These are phyloP conservation scores for Lodderomyces orthopsilosis DNA, from an alignment of 1,139 yeast species.

Conservation along the genomic window DNA sequence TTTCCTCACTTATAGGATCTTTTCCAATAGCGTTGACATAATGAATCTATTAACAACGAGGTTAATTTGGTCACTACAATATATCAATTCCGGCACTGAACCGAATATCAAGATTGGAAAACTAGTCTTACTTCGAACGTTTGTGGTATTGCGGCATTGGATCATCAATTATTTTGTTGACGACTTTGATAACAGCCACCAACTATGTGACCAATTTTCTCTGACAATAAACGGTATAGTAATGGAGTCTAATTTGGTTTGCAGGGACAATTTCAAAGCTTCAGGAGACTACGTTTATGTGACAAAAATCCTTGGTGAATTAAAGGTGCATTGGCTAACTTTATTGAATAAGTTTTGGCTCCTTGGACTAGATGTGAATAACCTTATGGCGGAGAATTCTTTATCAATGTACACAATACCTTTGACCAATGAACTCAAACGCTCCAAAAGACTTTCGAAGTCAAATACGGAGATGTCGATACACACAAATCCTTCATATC, in stretches of 20 bases:
- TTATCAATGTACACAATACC: constrained; percentile 30
- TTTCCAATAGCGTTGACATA: constrained; percentile 55
- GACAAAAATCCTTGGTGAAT: constrained; percentile 44
- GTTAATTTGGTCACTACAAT: constrained; percentile 69
- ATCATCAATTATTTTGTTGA: constrained; percentile 70
- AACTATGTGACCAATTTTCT: constrained; percentile 48
- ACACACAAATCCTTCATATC: constrained; percentile 48
- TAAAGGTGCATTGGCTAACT: constrained; percentile 42
- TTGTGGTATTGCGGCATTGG: constrained; percentile 90
- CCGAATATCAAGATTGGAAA: constrained; percentile 54
- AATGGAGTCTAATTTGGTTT: constrained; percentile 29
- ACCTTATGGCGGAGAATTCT: constrained; percentile 15
- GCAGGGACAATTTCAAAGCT: constrained; percentile 1
- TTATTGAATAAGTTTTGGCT: constrained; percentile 35
- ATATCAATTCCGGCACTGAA: constrained; percentile 30
- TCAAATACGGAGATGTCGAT: constrained; percentile 40
- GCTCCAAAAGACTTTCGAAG: constrained; percentile 25
- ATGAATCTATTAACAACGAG: constrained; percentile 62
- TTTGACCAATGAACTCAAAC: constrained; percentile 21
- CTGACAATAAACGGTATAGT: constrained; percentile 48
- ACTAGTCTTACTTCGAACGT: constrained; percentile 75
- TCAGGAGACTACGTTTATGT: constrained; percentile 23
- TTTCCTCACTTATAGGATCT: constrained; percentile 77
- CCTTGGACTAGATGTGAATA: constrained; percentile 24
- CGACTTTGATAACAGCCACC: constrained; percentile 53